phyloP scores from a whole-genome alignment of 2,329 filamentous ascomycete genomes.

The Ampelomyces quisqualis region DNA sequence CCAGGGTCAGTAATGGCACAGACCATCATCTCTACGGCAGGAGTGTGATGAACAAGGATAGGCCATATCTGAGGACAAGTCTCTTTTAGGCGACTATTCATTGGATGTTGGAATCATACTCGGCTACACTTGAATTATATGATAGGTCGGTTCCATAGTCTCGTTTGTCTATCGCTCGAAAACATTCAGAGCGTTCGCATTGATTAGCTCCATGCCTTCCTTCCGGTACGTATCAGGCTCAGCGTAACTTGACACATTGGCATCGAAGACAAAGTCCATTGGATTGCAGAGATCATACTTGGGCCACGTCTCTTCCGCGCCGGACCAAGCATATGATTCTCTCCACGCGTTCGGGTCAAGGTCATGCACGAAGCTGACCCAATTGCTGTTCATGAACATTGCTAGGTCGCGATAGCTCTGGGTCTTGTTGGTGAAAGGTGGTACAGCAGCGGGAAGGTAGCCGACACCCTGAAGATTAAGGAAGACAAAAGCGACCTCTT shows the following conservation, averaged over 20 bases:
- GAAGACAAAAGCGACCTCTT: conserved; percentile 53
- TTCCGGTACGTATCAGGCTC: conserved; percentile 50
- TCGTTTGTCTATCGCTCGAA: conserved; percentile 5
- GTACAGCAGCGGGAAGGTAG: conserved; percentile 39
- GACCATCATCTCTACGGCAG: too few relatives aligned
- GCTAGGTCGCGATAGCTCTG: conserved; percentile 44
- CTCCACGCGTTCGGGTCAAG: conserved; percentile 32
- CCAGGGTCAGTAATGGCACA: too few relatives aligned
- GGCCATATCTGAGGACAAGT: too few relatives aligned
- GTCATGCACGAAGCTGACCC: conserved; percentile 51
- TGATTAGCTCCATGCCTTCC: conserved; percentile 50
- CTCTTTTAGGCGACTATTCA: too few relatives aligned
- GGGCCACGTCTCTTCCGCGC: conserved; percentile 43
- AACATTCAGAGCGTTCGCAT: conserved; percentile 19
- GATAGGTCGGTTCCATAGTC: too few relatives aligned
- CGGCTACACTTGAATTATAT: too few relatives aligned
- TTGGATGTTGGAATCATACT: too few relatives aligned
- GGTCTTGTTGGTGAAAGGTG: conserved; percentile 41
- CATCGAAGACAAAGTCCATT: conserved; percentile 51
- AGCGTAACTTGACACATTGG: conserved; percentile 43
- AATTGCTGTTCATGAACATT: conserved; percentile 48
- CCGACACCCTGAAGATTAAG: conserved; percentile 48
- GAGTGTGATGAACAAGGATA: too few relatives aligned
- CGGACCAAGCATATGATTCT: conserved; percentile 15
- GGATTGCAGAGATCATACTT: conserved; percentile 41